Percentiles rank a stretch among this genome's conserved stretches.
Conservation (phyloP, 345 rosid genomes). For the Dimocarpus longan region DNA sequence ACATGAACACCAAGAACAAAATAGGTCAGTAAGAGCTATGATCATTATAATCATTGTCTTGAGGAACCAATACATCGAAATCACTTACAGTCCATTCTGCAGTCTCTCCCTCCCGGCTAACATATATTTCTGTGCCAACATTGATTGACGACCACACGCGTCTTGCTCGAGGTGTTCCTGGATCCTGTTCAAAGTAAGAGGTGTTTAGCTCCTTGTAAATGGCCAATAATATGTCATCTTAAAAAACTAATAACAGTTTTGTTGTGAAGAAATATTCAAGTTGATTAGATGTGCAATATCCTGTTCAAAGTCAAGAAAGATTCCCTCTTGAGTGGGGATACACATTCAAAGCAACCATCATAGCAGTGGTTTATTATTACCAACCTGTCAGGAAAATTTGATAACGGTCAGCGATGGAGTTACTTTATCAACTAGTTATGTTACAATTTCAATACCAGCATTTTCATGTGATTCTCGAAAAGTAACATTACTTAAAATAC, state of each 20-base stretch:
- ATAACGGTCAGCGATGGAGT: neutral
- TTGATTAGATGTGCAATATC: no score
- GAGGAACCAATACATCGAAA: conserved; percentile 49
- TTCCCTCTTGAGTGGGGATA: neutral
- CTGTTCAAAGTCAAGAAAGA: neutral
- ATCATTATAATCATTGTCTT: conserved; percentile 19
- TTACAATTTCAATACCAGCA: neutral
- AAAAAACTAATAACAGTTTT: neutral
- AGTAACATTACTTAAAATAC: conserved; percentile 14
- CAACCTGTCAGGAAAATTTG: no score
- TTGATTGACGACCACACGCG: conserved; percentile 48
- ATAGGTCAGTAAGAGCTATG: conserved; percentile 11
- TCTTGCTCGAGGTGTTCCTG: conserved; percentile 49
- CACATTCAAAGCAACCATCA: neutral
- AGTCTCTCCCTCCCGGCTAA: conserved; percentile 39
- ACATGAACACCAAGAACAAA: neutral
- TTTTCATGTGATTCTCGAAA: neutral
- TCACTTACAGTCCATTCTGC: conserved; percentile 56
- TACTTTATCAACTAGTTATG: neutral
- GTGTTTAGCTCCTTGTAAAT: neutral
- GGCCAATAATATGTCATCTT: neutral
- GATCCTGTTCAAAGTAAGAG: conserved; percentile 35
- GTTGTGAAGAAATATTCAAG: neutral
- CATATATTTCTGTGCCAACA: conserved; percentile 57
- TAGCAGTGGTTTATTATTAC: no score